Conservation (phyloP, 225 moss, liverwort and hornwort genomes). For the Rhytidiadelphus loreus region DNA sequence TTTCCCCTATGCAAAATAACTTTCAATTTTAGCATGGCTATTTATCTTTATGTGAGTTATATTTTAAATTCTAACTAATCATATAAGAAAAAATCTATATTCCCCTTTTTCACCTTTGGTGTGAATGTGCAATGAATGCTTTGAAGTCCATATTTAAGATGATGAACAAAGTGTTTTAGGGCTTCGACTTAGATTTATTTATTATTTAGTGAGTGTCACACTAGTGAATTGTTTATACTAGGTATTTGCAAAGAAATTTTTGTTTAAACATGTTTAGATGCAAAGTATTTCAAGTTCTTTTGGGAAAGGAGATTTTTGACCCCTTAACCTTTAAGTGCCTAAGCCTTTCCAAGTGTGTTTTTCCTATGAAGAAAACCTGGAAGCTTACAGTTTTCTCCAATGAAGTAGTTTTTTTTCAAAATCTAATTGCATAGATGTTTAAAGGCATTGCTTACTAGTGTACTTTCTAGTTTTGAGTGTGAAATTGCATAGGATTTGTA, state of each 20-base stretch:
- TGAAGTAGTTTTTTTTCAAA: too few species aligned
- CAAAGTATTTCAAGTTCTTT: background rate
- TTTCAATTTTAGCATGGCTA: background rate
- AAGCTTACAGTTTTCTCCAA: too few species aligned
- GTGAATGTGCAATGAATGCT: background rate
- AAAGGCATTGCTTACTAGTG: too few species aligned
- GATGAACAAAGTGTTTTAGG: background rate
- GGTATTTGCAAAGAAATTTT: background rate
- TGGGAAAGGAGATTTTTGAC: background rate
- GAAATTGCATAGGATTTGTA: too few species aligned
- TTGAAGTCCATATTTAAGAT: background rate
- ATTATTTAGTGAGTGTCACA: background rate
- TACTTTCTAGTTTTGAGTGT: too few species aligned
- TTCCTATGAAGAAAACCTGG: too few species aligned
- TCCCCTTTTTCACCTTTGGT: background rate
- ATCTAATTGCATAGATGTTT: too few species aligned
- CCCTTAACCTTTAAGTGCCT: too few species aligned
- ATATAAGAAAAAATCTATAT: too few species aligned
- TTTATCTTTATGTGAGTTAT: background rate
- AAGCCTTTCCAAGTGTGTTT: too few species aligned
- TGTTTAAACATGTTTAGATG: background rate
- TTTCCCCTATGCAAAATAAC: too few species aligned
- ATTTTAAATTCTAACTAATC: background rate
- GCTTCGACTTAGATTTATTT: background rate
- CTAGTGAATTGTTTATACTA: background rate